These are phyloP conservation scores for Histomonas meleagridis DNA, from an alignment of 208 protist genomes.

Conservation along the genomic window DNA sequence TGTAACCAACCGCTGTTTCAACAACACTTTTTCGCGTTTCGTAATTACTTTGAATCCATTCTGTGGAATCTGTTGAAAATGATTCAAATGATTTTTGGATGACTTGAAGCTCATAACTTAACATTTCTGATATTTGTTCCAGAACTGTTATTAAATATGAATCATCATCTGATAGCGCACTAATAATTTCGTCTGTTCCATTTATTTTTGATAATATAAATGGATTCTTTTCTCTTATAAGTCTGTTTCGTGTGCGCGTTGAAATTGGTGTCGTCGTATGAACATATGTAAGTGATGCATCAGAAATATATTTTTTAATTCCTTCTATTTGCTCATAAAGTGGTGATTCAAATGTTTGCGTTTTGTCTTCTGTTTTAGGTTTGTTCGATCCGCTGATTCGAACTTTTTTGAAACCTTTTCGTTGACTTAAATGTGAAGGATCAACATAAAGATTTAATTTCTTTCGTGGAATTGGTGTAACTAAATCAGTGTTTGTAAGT, in stretches of 20 bases:
- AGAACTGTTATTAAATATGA: not conserved
- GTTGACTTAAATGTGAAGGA: not conserved
- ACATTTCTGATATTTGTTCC: not conserved
- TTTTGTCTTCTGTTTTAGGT: not conserved
- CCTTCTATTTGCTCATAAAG: not conserved
- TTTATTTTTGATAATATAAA: not conserved
- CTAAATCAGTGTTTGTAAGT: not conserved
- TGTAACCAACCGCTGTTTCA: not conserved
- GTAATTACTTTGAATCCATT: not conserved
- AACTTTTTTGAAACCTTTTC: not conserved
- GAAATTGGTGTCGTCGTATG: not conserved
- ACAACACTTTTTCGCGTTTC: not conserved
- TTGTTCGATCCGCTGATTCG: not conserved
- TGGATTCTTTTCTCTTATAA: not conserved
- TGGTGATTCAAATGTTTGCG: not conserved
- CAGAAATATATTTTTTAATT: not conserved
- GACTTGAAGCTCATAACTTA: not conserved
- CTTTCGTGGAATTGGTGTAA: not conserved
- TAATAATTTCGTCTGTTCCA: not conserved
- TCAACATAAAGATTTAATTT: not conserved
- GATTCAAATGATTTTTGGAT: not conserved
- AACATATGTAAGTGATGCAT: not conserved
- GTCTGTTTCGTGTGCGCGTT: not conserved
- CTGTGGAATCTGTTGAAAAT: not conserved
- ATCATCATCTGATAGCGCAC: not conserved